Conservation (phyloP, 192 early-diverging fungal species). For the Coemansia aciculifera region DNA sequence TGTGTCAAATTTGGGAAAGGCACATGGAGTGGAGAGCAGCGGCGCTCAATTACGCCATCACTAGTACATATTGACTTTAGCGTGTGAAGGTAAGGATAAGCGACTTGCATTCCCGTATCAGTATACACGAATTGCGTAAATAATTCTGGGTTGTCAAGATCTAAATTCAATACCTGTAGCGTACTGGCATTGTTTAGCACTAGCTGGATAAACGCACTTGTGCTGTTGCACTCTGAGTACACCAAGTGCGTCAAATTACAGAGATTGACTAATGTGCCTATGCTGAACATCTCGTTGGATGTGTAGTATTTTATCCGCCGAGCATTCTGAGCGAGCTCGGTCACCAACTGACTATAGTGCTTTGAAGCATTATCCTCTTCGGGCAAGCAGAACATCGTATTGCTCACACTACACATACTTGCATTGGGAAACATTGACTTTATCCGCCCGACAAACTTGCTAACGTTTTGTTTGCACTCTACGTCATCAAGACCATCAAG, state of each 20-base stretch:
- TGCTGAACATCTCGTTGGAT: not conserved
- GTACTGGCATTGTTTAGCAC: conserved; percentile 13
- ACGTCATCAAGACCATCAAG: not conserved
- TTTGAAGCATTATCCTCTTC: not conserved
- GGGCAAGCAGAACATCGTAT: conserved; percentile 10
- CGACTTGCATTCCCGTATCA: not conserved
- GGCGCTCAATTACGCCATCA: not conserved
- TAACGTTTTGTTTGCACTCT: conserved; percentile 1
- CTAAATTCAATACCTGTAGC: conserved; percentile 12
- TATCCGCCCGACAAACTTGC: not conserved
- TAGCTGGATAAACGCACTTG: conserved; percentile 12
- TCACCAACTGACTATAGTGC: conserved; percentile 7
- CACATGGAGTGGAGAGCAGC: not conserved
- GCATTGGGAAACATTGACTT: conserved; percentile 24
- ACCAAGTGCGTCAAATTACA: conserved; percentile 11
- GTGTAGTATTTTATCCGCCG: conserved; percentile 13
- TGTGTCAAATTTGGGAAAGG: not conserved
- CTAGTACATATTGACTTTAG: not conserved
- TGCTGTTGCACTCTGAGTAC: conserved; percentile 22
- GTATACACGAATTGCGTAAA: conserved; percentile 1
- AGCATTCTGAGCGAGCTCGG: conserved; percentile 4
- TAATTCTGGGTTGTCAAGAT: conserved; percentile 2
- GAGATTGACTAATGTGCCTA: not conserved
- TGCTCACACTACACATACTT: conserved; percentile 2
- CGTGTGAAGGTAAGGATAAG: not conserved